phyloP scores from a whole-genome alignment of 1,284 basidiomycete genomes.

The Trametes pubescens region DNA sequence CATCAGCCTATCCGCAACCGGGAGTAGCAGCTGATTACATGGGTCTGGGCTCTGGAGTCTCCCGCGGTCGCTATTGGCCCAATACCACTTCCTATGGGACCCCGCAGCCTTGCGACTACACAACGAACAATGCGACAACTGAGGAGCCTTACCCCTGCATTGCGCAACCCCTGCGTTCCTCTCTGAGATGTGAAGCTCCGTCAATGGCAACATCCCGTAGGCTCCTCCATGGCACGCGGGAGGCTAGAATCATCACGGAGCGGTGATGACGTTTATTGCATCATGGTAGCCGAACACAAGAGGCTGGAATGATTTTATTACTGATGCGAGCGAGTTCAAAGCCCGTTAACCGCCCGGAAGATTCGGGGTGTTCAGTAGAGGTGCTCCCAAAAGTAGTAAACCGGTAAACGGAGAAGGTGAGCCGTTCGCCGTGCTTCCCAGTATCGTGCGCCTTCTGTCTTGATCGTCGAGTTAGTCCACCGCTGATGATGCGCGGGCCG shows the following conservation, averaged over 20 bases:
- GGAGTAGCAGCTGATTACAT: conserved; percentile 10
- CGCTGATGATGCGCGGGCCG: conserved; percentile 11
- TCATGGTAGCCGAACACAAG: conserved; percentile 14
- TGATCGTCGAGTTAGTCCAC: conserved; percentile 10
- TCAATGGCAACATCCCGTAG: neutral
- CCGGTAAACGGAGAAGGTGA: conserved; percentile 15
- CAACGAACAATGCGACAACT: neutral
- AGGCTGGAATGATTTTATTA: conserved; percentile 21
- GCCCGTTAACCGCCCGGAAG: conserved; percentile 20
- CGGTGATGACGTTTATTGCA: conserved; percentile 7
- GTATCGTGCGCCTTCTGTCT: conserved; percentile 14
- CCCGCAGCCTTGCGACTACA: conserved; percentile 2
- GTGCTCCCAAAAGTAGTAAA: conserved; percentile 17
- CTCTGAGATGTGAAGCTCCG: neutral
- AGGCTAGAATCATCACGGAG: neutral
- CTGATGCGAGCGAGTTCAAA: conserved; percentile 24
- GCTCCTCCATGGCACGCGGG: neutral
- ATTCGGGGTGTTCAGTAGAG: conserved; percentile 26
- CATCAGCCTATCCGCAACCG: conserved; percentile 5
- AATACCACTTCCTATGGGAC: neutral
- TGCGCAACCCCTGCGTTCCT: neutral
- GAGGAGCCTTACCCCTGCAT: neutral
- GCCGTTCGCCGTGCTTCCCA: conserved; percentile 12
- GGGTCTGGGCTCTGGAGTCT: conserved; percentile 8
- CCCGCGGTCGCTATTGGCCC: conserved; percentile 6